Base-by-base conservation (phyloP, 257 asterid species). In the Solanum pinnatisectum region DNA sequence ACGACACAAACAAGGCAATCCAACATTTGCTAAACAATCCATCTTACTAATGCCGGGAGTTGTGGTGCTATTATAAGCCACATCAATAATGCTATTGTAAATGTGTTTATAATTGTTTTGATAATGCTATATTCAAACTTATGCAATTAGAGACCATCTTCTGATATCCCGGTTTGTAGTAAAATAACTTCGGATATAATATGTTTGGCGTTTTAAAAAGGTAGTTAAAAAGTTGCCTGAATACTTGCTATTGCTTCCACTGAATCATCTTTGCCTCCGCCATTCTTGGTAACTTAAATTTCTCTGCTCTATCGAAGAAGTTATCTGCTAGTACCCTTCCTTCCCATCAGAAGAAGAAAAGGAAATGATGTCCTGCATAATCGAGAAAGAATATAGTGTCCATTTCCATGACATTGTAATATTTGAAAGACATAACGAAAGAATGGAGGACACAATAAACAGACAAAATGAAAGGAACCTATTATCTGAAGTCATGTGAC, bases 1-100 rank as follows among this genome's bases (percentile, higher is more conserved):
- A 97, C 70, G 98, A 95, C 83, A 94, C 96, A 0, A 95, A 94
- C 89, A 97, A 94, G 92, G 99, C 99, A 12, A 84, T 96, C 93
- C 98, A 98, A 37, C 93, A 95, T 91, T 94, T 96, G 87, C 97
- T 97, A 85, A 96, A 91, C 89, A 88, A 86, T 86, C 33, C 98
- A 30, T 87, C 98, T 60, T 94, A 79, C 91, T 76, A 49, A 79
- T 83, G 22, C 59, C 33, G 15, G 83, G 52, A 76, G 83, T 39
- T 39, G 84, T 76, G 83, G 44, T 77, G 84, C 35, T 39, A 76
- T 37, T 76, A 23, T 76, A 76, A 5, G 40, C 52, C 46, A 73
- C 81, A 35, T 27, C 52, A 37, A 74, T 76, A 76, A 3, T 76
- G 52, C 20, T 36, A 23, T 23, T 22, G 83, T 39, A 39, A 37